Evolutionary conservation across 371 early-diverging fungal species (phyloP).

Genomic region (Haplosporangium sp.): DNA sequence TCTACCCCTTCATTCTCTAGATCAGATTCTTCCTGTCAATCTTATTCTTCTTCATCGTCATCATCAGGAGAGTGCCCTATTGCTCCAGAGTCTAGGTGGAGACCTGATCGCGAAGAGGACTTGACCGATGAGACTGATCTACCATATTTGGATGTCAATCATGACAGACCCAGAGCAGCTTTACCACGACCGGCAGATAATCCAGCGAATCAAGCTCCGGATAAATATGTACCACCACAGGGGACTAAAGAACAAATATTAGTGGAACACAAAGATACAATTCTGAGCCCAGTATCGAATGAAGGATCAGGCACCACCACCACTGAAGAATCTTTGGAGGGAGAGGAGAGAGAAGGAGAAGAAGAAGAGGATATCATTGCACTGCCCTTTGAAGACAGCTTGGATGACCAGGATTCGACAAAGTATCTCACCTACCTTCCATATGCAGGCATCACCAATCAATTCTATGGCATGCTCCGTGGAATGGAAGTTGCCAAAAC

Average conservation of each 20-base stretch:
- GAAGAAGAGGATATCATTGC: slow-evolving; percentile 6
- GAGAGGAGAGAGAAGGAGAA: background rate
- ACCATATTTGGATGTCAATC: slow-evolving; percentile 9
- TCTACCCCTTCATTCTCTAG: slow-evolving; percentile 24
- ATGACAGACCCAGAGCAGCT: slow-evolving; percentile 45
- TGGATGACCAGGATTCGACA: slow-evolving; percentile 22
- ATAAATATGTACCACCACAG: background rate
- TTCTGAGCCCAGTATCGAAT: slow-evolving; percentile 22
- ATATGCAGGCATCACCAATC: slow-evolving; percentile 54
- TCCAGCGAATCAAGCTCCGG: slow-evolving; percentile 1
- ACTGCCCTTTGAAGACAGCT: slow-evolving; percentile 30
- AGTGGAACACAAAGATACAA: slow-evolving; percentile 7
- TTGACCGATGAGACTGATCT: background rate
- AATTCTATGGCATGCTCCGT: slow-evolving; percentile 54
- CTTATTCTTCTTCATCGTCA: slow-evolving; percentile 26
- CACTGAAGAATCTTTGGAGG: background rate
- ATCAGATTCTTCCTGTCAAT: slow-evolving; percentile 22
- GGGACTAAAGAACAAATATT: no score
- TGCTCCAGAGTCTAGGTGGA: slow-evolving; percentile 19
- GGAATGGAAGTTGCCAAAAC: slow-evolving; percentile 54
- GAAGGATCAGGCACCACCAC: background rate
- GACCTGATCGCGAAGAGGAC: slow-evolving; percentile 17
- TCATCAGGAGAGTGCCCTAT: slow-evolving; percentile 16
- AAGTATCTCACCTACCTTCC: slow-evolving; percentile 51
- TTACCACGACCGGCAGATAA: slow-evolving; percentile 39